Evolutionary conservation across 768 basidiomycete genomes (phyloP).

Genomic region (Amanita exitialis): DNA sequence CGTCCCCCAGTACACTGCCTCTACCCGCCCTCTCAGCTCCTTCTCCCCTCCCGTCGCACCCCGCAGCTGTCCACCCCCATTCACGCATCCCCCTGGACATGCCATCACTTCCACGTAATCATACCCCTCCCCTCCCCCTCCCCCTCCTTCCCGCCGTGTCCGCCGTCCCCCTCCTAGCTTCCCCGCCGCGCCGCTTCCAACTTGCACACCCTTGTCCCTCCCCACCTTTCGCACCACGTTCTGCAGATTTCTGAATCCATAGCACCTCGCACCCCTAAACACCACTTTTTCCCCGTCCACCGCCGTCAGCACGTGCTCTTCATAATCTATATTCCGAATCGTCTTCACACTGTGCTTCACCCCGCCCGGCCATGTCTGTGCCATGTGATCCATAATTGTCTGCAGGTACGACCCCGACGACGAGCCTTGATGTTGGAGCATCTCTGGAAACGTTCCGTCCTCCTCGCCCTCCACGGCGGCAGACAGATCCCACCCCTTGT

Average conservation of each 20-base stretch:
- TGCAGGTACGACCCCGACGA: slow-evolving; percentile 92
- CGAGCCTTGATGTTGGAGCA: slow-evolving; percentile 71
- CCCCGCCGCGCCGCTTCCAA: slow-evolving; percentile 36
- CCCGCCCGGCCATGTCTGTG: slow-evolving; percentile 27
- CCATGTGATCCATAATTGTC: slow-evolving; percentile 54
- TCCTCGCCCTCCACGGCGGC: slow-evolving; percentile 41
- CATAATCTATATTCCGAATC: slow-evolving; percentile 69
- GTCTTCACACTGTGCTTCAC: slow-evolving; percentile 43
- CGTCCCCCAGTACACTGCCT: slow-evolving; percentile 70
- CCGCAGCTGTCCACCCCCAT: slow-evolving; percentile 87
- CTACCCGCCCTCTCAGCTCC: slow-evolving; percentile 76
- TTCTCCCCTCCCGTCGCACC: slow-evolving; percentile 49
- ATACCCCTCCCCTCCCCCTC: slow-evolving; percentile 34
- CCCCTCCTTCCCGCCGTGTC: slow-evolving; percentile 18
- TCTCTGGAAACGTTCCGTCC: slow-evolving; percentile 45
- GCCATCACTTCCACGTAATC: slow-evolving; percentile 99
- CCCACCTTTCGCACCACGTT: slow-evolving; percentile 92
- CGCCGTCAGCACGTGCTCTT: slow-evolving; percentile 54
- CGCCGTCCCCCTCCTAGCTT: slow-evolving; percentile 16
- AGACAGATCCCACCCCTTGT: slow-evolving; percentile 73
- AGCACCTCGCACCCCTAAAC: slow-evolving; percentile 92
- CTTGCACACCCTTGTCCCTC: slow-evolving; percentile 68
- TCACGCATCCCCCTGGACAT: slow-evolving; percentile 94
- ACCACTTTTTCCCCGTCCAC: slow-evolving; percentile 44
- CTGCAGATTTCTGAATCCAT: slow-evolving; percentile 95